Base-by-base conservation (phyloP, 331 rosid genomes). In the Stylosanthes scabra region DNA sequence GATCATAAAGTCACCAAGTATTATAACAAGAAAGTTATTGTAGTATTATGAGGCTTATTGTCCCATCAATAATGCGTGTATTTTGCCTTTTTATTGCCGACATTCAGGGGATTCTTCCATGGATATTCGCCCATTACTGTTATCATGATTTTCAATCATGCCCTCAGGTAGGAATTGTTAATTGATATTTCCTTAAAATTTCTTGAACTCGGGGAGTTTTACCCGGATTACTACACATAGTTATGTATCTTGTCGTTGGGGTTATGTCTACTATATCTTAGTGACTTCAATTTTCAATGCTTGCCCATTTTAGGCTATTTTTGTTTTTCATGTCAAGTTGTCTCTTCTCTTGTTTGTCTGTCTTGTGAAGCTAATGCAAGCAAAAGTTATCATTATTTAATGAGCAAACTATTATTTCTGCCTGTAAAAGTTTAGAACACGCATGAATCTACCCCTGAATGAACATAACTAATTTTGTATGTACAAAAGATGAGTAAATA, bases 61-160 rank as follows among this genome's bases (percentile, higher is more conserved):
- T 61, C 64, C 20, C 42, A 37, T 68, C 54, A 31, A 37, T 58
- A 37, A 50, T 83, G 64, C 37, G 42, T 69, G 45, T 39, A 74
- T 73, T 20, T 71, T 59, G 64, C 44, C 73, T 59, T 76, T 20
- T 27, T 72, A 46, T 41, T 77, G 51, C 74, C 74, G 70, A 14
- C 81, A 50, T 77, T 81, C 81, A 94, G 99, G 97, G 97, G 99
- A 61, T 91, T 94, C 84, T 89, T 91, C 79, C 88, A 91, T 69
- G 99, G 97, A 59, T 94, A 94, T 85, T 85, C 99, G 3, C 82
- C 90, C 74, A 84, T 94, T 74, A 94, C 97, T 4, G 84, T 94
- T 72, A 83, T 94, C 67, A 94, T 94, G 99, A 94, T 94, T 83
- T 66, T 91, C 81, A 94, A 94, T 78, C 99, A 94, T 63, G 99